These are phyloP conservation scores for Wickerhamomyces strasburgensis DNA, from an alignment of 805 yeast species.

Conservation along the genomic window DNA sequence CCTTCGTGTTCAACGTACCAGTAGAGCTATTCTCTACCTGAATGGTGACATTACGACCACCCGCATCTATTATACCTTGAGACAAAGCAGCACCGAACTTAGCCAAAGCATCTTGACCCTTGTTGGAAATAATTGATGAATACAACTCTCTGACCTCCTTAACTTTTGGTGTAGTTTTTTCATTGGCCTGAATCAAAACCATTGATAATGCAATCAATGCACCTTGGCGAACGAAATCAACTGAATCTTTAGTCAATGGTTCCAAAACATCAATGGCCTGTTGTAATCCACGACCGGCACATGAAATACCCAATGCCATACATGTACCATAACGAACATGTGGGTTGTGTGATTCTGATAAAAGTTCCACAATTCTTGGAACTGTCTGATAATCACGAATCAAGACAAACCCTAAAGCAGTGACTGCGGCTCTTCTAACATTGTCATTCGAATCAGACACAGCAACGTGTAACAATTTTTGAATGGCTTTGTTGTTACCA, in stretches of 20 bases:
- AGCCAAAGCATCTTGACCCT: conserved; percentile 95
- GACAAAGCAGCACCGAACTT: conserved; percentile 96
- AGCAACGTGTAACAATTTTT: conserved; percentile 82
- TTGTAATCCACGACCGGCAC: conserved; percentile 89
- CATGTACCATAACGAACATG: conserved; percentile 99
- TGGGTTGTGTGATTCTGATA: conserved; percentile 93
- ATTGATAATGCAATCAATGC: conserved; percentile 89
- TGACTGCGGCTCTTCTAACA: conserved; percentile 94
- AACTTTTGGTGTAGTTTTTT: conserved; percentile 74
- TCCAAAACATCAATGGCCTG: conserved; percentile 90
- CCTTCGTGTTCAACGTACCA: conserved; percentile 83
- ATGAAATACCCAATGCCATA: conserved; percentile 91
- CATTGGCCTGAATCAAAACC: conserved; percentile 87
- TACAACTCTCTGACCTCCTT: conserved; percentile 68
- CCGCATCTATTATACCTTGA: conserved; percentile 97
- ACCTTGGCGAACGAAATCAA: conserved; percentile 97
- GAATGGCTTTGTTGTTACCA: conserved; percentile 82
- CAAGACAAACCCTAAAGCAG: conserved; percentile 84
- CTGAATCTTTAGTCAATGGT: conserved; percentile 89
- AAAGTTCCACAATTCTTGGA: conserved; percentile 89
- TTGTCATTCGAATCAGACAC: conserved; percentile 96
- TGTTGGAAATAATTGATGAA: conserved; percentile 72
- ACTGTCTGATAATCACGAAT: conserved; percentile 89
- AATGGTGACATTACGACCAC: conserved; percentile 96
- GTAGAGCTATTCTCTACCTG: conserved; percentile 84